A percentile compares a stretch with the other conserved stretches of the same genome.
phyloP scores from a whole-genome alignment of 345 rosid genomes.

The Brassica cretica region DNA sequence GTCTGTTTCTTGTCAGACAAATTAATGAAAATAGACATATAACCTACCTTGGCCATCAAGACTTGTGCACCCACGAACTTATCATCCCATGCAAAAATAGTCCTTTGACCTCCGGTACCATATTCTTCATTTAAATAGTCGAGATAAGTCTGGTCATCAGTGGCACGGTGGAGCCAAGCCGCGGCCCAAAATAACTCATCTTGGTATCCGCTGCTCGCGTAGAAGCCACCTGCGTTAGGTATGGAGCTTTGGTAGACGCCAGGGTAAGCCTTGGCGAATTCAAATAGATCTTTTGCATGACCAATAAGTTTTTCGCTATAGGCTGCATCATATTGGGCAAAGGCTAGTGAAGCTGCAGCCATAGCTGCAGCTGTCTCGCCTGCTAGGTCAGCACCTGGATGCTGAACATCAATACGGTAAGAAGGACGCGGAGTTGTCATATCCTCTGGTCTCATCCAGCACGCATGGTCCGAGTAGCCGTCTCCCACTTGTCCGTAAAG shows the following conservation, averaged over 20 bases:
- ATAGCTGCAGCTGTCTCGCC: slow-evolving; percentile 70
- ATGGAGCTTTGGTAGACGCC: slow-evolving; percentile 46
- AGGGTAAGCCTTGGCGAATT: slow-evolving; percentile 38
- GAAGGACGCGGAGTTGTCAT: slow-evolving; percentile 62
- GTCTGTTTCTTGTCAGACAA: neutral
- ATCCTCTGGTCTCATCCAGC: slow-evolving; percentile 79
- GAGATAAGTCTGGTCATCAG: slow-evolving; percentile 59
- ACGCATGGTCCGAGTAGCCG: slow-evolving; percentile 58
- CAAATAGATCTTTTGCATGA: slow-evolving; percentile 57
- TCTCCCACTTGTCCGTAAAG: slow-evolving; percentile 67
- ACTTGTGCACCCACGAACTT: slow-evolving; percentile 85
- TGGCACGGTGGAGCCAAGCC: slow-evolving; percentile 90
- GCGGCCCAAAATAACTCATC: slow-evolving; percentile 97
- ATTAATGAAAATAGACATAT: neutral
- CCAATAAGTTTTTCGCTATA: slow-evolving; percentile 47
- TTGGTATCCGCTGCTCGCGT: slow-evolving; percentile 50
- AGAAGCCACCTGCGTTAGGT: slow-evolving; percentile 41
- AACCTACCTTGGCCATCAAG: slow-evolving; percentile 79
- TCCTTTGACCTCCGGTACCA: slow-evolving; percentile 56
- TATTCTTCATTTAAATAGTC: slow-evolving; percentile 63
- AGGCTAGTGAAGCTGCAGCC: slow-evolving; percentile 66
- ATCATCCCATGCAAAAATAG: slow-evolving; percentile 90
- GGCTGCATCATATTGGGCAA: slow-evolving; percentile 23
- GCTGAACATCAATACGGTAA: slow-evolving; percentile 42
- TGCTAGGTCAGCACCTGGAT: slow-evolving; percentile 72